These are phyloP conservation scores for Cunninghamia lanceolata DNA, from an alignment of 75 land plant genomes.

Conservation along the genomic window DNA sequence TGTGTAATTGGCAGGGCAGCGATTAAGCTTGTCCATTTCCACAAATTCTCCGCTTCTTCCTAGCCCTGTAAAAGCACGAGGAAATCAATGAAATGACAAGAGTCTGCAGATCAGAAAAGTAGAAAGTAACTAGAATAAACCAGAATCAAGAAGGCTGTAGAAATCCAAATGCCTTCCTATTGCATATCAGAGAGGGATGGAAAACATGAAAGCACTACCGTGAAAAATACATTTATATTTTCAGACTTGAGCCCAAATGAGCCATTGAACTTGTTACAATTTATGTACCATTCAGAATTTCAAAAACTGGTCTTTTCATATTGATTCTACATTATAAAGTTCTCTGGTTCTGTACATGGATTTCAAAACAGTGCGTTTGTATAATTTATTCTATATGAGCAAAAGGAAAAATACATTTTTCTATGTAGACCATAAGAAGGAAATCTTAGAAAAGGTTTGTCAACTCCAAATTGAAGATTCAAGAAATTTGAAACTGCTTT, in stretches of 20 bases:
- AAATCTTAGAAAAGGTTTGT: too few relatives aligned
- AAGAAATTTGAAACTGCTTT: too few relatives aligned
- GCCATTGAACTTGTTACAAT: neutral
- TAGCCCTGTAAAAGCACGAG: neutral
- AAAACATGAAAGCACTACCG: neutral
- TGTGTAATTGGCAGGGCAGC: slow-evolving; percentile 37
- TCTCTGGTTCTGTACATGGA: neutral
- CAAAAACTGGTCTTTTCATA: neutral
- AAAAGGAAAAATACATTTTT: neutral
- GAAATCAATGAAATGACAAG: neutral
- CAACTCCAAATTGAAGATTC: too few relatives aligned
- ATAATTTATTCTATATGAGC: neutral
- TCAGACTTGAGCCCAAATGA: neutral
- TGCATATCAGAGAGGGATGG: neutral
- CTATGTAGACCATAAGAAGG: too few relatives aligned
- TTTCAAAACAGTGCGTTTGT: neutral
- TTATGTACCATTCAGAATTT: neutral
- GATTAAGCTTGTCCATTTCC: slow-evolving; percentile 16
- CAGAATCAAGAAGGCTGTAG: neutral
- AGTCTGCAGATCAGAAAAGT: neutral
- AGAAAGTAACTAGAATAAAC: neutral
- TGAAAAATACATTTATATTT: neutral
- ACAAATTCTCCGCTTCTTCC: neutral
- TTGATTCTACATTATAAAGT: neutral
- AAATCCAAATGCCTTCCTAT: neutral